phyloP scores from a whole-genome alignment of 1,284 basidiomycete genomes.

The Wallemia mellicola region DNA sequence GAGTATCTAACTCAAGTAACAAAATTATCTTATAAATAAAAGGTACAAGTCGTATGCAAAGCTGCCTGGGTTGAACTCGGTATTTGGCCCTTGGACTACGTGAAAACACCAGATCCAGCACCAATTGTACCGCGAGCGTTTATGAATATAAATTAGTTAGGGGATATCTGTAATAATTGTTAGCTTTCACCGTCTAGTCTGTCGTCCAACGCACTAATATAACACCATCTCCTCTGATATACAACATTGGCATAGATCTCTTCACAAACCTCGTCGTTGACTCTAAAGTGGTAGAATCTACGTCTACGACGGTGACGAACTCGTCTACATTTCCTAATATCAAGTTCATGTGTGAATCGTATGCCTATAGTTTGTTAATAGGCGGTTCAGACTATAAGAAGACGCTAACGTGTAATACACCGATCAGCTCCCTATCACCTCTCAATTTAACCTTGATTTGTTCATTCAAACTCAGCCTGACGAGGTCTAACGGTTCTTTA shows the following conservation, averaged over 20 bases:
- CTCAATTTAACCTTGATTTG: slow-evolving; percentile 85
- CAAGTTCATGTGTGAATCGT: slow-evolving; percentile 98
- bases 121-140: not conserved
- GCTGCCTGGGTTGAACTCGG: not conserved
- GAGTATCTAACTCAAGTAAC: not conserved
- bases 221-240: slow-evolving; percentile 82
- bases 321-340: slow-evolving; percentile 94
- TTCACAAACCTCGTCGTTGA: slow-evolving; percentile 38
- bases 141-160: too few species aligned
- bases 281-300: slow-evolving; percentile 16
- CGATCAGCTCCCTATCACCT: slow-evolving; percentile 74
- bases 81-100: not conserved
- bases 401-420: slow-evolving; percentile 57
- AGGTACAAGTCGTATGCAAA: not conserved
- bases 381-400: slow-evolving; percentile 3
- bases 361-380: slow-evolving; percentile 30
- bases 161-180: too few species aligned
- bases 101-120: not conserved
- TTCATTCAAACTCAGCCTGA: slow-evolving; percentile 80
- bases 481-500: slow-evolving; percentile 92
- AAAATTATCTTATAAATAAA: not conserved
- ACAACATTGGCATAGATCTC: slow-evolving; percentile 89
- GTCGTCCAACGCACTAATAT: slow-evolving; percentile 37
- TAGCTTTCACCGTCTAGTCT: not conserved
- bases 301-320: slow-evolving; percentile 69